These are phyloP conservation scores for Diaporthe australafricana DNA, from an alignment of 2,329 filamentous ascomycete species.

Conservation along the genomic window DNA sequence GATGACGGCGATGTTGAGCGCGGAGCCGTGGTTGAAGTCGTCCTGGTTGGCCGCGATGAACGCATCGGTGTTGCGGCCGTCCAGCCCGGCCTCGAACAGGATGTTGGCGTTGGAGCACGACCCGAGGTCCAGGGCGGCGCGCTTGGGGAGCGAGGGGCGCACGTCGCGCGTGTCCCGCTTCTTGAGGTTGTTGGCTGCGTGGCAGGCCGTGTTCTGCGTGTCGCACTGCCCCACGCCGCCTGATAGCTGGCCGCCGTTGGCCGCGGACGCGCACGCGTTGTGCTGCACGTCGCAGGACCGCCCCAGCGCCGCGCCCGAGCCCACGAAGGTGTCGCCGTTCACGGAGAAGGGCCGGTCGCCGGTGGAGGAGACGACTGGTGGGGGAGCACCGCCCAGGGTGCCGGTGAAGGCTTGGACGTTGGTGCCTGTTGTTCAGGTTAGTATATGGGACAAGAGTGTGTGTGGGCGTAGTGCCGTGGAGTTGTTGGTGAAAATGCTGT, in stretches of 20 bases:
- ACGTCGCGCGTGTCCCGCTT: slow-evolving; percentile 2
- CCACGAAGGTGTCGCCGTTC: slow-evolving; percentile 54
- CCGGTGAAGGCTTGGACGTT: slow-evolving; percentile 56
- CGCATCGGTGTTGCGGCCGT: slow-evolving; percentile 55
- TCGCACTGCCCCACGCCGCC: slow-evolving; percentile 51
- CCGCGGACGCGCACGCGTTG: slow-evolving; percentile 56
- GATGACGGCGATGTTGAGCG: slow-evolving; percentile 59
- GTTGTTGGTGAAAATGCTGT: too few species aligned
- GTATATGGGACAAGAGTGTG: neutral
- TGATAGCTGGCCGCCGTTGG: slow-evolving; percentile 48
- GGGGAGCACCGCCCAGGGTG: slow-evolving; percentile 53
- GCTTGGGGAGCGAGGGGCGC: neutral
- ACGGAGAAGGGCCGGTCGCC: slow-evolving; percentile 49
- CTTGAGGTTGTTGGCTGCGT: slow-evolving; percentile 36
- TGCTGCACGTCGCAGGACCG: slow-evolving; percentile 59
- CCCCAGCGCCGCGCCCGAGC: slow-evolving; percentile 52
- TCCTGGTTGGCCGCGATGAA: slow-evolving; percentile 55
- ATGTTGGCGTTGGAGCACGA: slow-evolving; percentile 55
- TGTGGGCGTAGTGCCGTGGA: too few species aligned
- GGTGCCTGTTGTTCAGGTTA: slow-evolving; percentile 35
- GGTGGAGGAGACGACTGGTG: slow-evolving; percentile 50
- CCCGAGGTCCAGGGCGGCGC: slow-evolving; percentile 50
- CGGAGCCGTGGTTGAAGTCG: slow-evolving; percentile 59
- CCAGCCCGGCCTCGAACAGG: slow-evolving; percentile 55
- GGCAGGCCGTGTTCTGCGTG: slow-evolving; percentile 49